phyloP scores from a whole-genome alignment of 2,329 filamentous ascomycete species.

The Cladophialophora yegresii region DNA sequence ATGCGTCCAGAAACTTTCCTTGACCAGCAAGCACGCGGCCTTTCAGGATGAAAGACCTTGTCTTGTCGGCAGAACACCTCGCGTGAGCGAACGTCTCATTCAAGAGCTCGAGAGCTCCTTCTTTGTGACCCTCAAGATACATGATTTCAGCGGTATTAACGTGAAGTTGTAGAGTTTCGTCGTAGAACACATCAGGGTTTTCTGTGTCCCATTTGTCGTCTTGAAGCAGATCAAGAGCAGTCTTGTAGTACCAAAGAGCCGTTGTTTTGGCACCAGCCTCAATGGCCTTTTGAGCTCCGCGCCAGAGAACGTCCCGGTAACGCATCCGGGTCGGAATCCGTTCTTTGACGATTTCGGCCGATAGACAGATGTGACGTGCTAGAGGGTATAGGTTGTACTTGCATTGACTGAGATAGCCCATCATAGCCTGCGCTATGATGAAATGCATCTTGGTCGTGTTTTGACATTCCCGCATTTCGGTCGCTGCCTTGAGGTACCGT shows the following conservation, averaged over 20 bases:
- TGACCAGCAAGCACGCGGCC: slow-evolving; percentile 75
- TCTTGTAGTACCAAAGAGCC: slow-evolving; percentile 77
- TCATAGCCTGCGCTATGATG: slow-evolving; percentile 76
- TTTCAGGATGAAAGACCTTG: slow-evolving; percentile 78
- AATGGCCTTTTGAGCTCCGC: slow-evolving; percentile 74
- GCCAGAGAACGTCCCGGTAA: slow-evolving; percentile 74
- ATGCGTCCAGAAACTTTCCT: slow-evolving; percentile 69
- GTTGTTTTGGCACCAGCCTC: slow-evolving; percentile 82
- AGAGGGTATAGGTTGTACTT: slow-evolving; percentile 68
- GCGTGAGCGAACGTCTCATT: slow-evolving; percentile 69
- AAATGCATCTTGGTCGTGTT: slow-evolving; percentile 83
- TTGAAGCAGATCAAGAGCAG: slow-evolving; percentile 77
- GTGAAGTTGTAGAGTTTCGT: slow-evolving; percentile 79
- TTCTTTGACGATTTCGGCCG: slow-evolving; percentile 71
- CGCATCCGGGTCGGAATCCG: slow-evolving; percentile 62
- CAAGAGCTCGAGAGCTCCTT: slow-evolving; percentile 68
- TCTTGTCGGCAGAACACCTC: slow-evolving; percentile 73
- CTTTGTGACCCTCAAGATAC: slow-evolving; percentile 72
- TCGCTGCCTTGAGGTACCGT: slow-evolving; percentile 75
- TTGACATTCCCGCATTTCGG: slow-evolving; percentile 66
- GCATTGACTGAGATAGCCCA: slow-evolving; percentile 67
- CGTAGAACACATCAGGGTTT: slow-evolving; percentile 73
- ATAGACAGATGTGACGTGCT: slow-evolving; percentile 78
- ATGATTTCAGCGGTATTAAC: slow-evolving; percentile 80
- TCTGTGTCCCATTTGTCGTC: slow-evolving; percentile 73